Evolutionary conservation across 495 filamentous ascomycete species (phyloP), one percentile per base, ranked within the genome.

Genomic region (Aspergillus olivimuriae): DNA sequence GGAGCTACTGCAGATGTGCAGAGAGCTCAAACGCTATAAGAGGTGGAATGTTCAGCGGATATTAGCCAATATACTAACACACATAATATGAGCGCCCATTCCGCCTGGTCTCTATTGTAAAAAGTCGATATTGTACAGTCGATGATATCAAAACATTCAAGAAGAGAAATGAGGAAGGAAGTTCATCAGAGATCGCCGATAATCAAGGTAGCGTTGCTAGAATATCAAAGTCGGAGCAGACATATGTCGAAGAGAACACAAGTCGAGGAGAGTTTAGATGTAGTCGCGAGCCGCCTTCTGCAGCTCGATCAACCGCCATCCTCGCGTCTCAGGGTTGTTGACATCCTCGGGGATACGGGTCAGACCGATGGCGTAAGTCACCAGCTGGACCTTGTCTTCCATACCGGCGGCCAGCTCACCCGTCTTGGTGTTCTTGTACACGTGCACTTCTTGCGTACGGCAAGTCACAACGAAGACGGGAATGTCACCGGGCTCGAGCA

Each of bases 231-330:
- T 45, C 41, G 38, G 34, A 34, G 45, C 35, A 43, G 33, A 39
- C 24, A 30, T 19, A 23, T 23, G 17, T 12, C 39, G 19, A 18
- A 34, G 23, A 45, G 32, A 44, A 51, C 20, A 41, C 31, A 10
- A 36, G 24, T 30, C 16, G 34, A 38, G 38, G 28, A 22, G 26
- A 19, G 17, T 51, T 86, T 75, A 90, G 32, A 89, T 87, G 57
- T 92, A 98, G 69, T 98, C 92, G 61, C 94, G 81, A 44, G 85
- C 90, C 66, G 86, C 92, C 83, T 98, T 98, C 69, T 98, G 92
- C 69, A 98, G 75, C 74, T 98, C 92, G 60, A 98, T 95, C 63
- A 98, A 70, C 56, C 89, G 79, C 92, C 92, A 98, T 12, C 92
- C 92, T 51, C 89, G 76, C 4, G 92, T 98, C 66, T 98, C 92